Evolutionary conservation across 140 eudicot species (phyloP).

Genomic region (Flaveria floridana): DNA sequence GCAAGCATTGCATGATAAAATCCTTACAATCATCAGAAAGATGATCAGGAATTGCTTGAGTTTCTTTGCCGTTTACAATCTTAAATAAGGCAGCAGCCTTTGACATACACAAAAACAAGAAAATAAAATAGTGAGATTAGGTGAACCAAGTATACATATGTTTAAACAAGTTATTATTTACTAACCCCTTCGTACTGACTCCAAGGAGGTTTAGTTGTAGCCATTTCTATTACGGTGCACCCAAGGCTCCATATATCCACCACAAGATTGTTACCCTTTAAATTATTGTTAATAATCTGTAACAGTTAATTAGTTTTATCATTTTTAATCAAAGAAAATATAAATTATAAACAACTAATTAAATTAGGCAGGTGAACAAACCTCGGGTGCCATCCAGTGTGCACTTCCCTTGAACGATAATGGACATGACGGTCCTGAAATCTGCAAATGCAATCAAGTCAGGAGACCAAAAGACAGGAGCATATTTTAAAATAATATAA

Average conservation of each 20-base stretch:
- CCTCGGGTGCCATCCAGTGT: constrained; percentile 97
- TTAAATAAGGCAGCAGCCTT: constrained; percentile 72
- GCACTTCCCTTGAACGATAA: constrained; percentile 82
- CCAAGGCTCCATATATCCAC: constrained; percentile 98
- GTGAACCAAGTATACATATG: background rate
- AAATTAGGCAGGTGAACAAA: constrained; percentile 20
- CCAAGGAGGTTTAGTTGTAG: constrained; percentile 91
- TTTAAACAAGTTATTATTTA: background rate
- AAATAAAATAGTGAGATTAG: constrained; percentile 11
- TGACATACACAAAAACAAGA: constrained; percentile 20
- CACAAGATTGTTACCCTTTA: constrained; percentile 66
- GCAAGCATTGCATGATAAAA: constrained; percentile 55
- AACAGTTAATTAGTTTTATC: background rate
- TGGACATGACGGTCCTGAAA: constrained; percentile 62
- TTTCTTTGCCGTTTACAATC: constrained; percentile 63
- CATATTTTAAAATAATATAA: background rate
- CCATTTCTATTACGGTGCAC: constrained; percentile 87
- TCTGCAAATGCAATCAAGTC: constrained; percentile 42
- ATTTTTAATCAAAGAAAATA: background rate
- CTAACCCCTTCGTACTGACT: constrained; percentile 90
- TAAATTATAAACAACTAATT: background rate
- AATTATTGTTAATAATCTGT: constrained; percentile 63
- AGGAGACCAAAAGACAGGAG: background rate
- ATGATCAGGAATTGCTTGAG: constrained; percentile 53
- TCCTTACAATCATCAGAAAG: constrained; percentile 68